These are phyloP conservation scores for Fragaria iinumae DNA, from an alignment of 306 rosid species.

Conservation along the genomic window DNA sequence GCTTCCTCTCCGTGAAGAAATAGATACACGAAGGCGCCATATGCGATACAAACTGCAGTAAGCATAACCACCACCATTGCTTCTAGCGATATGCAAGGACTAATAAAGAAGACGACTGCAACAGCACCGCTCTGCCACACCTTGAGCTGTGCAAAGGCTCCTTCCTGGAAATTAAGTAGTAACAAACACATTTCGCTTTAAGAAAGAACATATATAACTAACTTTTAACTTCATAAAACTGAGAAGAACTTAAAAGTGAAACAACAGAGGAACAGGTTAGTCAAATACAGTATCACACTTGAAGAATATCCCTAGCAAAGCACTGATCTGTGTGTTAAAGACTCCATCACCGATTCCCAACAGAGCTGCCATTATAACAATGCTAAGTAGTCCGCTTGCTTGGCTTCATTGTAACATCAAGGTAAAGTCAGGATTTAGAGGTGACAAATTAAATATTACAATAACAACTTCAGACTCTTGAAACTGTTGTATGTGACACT, in stretches of 20 bases:
- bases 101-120: constrained; percentile 64
- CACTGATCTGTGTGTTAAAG: constrained; percentile 76
- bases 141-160: constrained; percentile 93
- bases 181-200: not conserved
- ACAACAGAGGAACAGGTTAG: not conserved
- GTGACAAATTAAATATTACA: not conserved
- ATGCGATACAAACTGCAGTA: constrained; percentile 44
- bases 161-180: constrained; percentile 49
- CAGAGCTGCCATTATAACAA: constrained; percentile 59
- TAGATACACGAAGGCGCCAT: constrained; percentile 40
- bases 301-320: constrained; percentile 83
- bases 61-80: constrained; percentile 57
- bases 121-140: constrained; percentile 90
- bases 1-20: constrained; percentile 44
- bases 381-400: constrained; percentile 49
- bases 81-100: constrained; percentile 58
- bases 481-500: not conserved
- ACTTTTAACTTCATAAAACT: not conserved
- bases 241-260: constrained; percentile 1
- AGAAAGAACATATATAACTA: not conserved
- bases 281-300: constrained; percentile 67
- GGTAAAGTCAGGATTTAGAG: not conserved
- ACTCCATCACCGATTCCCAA: constrained; percentile 88
- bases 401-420: constrained; percentile 37
- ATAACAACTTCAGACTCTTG: not conserved